Conservation (phyloP, 2,329 filamentous ascomycete genomes). For the Pseudodiploospora longispora region DNA sequence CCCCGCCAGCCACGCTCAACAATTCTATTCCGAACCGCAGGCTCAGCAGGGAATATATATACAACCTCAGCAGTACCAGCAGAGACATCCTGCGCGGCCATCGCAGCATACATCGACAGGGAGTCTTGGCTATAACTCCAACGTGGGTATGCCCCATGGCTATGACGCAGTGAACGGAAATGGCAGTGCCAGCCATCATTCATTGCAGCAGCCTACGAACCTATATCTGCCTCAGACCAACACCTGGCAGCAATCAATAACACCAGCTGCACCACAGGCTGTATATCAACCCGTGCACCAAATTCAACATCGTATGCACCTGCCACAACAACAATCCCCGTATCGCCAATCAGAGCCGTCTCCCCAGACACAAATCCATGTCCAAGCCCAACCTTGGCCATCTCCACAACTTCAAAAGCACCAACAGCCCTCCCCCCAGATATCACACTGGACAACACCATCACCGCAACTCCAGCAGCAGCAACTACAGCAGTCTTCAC, state of each 20-base stretch:
- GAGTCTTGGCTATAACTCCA: constrained; percentile 4
- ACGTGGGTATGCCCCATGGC: constrained; percentile 5
- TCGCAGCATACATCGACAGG: constrained; percentile 4
- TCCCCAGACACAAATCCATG: constrained; percentile 11
- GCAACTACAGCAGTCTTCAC: neutral
- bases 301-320: constrained; percentile 19
- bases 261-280: constrained; percentile 13
- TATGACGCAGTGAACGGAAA: constrained; percentile 4
- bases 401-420: constrained; percentile 8
- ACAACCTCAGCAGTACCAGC: constrained; percentile 17
- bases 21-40: constrained; percentile 14
- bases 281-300: constrained; percentile 21
- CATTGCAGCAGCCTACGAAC: constrained; percentile 7
- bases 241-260: constrained; percentile 8
- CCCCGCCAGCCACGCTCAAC: constrained; percentile 12
- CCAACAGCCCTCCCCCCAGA: constrained; percentile 10
- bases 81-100: constrained; percentile 5
- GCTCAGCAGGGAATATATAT: constrained; percentile 11
- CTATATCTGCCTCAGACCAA: constrained; percentile 6
- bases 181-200: constrained; percentile 8
- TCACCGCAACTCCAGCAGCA: constrained; percentile 11
- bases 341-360: constrained; percentile 5
- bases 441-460: constrained; percentile 11
- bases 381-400: constrained; percentile 10
- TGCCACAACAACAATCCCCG: constrained; percentile 18